A percentile compares a stretch with the other conserved stretches of the same genome.
Evolutionary conservation across 768 basidiomycete genomes (phyloP).

Genomic region (Pleurotus ostreatus): DNA sequence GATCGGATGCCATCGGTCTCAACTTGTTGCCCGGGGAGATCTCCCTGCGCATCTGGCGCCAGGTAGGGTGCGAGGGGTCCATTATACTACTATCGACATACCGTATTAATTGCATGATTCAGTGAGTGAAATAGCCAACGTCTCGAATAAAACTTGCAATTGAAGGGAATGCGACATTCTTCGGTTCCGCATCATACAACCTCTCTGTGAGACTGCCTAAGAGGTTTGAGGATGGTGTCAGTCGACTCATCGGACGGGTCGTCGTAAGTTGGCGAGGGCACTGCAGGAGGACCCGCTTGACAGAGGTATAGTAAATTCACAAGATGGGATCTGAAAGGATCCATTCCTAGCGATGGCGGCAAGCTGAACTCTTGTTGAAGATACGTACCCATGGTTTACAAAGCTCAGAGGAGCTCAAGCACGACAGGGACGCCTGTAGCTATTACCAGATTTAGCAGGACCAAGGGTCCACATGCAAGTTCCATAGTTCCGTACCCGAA

Average conservation of each 20-base stretch:
- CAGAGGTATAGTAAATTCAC: slow-evolving; percentile 50
- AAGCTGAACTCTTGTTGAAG: neutral
- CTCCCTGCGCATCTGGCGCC: neutral
- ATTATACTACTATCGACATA: neutral
- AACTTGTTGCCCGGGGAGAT: neutral
- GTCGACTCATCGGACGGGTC: slow-evolving; percentile 52
- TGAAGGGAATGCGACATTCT: neutral
- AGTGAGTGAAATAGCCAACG: no score
- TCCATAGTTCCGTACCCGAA: no score
- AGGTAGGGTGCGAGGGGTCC: neutral
- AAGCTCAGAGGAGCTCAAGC: neutral
- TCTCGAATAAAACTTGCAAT: no score
- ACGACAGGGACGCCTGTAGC: neutral
- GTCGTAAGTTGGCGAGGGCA: slow-evolving; percentile 41
- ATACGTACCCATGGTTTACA: neutral
- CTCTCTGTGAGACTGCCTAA: slow-evolving; percentile 40
- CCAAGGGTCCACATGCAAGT: no score
- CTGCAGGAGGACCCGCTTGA: slow-evolving; percentile 41
- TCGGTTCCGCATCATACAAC: slow-evolving; percentile 46
- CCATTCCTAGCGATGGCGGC: slow-evolving; percentile 22
- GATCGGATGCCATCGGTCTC: neutral
- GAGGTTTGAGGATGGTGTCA: slow-evolving; percentile 46
- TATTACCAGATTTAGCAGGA: no score
- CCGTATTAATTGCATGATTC: neutral
- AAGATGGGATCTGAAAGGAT: slow-evolving; percentile 49